Conservation (phyloP, 495 filamentous ascomycete species). For the Hyaloscypha variabilis region DNA sequence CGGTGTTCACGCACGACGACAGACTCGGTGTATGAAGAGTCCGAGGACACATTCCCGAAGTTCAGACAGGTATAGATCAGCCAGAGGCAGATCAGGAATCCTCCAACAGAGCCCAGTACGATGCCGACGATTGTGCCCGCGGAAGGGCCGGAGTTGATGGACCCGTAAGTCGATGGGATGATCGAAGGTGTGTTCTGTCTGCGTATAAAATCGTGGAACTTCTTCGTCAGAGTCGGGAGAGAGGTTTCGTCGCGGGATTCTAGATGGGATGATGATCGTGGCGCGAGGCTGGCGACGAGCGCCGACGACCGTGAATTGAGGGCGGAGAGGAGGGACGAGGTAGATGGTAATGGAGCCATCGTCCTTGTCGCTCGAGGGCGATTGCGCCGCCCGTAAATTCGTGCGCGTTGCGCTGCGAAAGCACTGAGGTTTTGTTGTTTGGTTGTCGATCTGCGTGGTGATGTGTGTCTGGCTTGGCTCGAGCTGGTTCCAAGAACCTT, state of each 20-base stretch:
- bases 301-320: neutral
- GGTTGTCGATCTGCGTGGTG: neutral
- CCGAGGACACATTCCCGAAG: conserved; percentile 50
- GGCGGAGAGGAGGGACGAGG: neutral
- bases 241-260: conserved; percentile 10
- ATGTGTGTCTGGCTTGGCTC: neutral
- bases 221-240: conserved; percentile 2
- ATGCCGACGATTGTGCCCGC: conserved; percentile 83
- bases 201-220: neutral
- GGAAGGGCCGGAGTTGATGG: conserved; percentile 56
- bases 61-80: conserved; percentile 64
- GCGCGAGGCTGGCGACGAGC: conserved; percentile 10
- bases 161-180: conserved; percentile 70
- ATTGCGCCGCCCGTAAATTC: neutral
- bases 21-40: conserved; percentile 18
- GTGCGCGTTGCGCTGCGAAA: conserved; percentile 5
- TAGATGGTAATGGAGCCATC: conserved; percentile 28
- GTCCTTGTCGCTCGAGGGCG: conserved; percentile 1
- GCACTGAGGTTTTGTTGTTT: neutral
- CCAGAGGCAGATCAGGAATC: conserved; percentile 77
- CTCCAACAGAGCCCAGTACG: conserved; percentile 79
- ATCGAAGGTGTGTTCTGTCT: conserved; percentile 20
- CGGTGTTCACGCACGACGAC: conserved; percentile 28
- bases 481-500: conserved; percentile 2
- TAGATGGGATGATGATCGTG: conserved; percentile 1